Conservation (phyloP, 2,329 filamentous ascomycete genomes). For the Fusarium bactridioides region DNA sequence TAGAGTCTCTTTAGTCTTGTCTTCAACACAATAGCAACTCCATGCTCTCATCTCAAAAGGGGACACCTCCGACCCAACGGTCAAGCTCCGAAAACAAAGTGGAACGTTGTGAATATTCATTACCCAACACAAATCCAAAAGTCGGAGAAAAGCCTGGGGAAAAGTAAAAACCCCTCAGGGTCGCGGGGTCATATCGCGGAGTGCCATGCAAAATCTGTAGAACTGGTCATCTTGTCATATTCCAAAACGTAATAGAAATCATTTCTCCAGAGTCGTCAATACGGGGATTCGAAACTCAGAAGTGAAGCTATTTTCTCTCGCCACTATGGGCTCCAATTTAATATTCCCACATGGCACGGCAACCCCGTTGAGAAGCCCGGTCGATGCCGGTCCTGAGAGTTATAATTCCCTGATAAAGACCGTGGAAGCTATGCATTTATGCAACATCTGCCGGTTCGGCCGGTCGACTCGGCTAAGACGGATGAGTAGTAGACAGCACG, state of each 20-base stretch:
- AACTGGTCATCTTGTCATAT: constrained; percentile 7
- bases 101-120: background rate
- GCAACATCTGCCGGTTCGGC: constrained; percentile 13
- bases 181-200: constrained; percentile 26
- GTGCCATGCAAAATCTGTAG: background rate
- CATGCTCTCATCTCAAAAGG: background rate
- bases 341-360: constrained; percentile 15
- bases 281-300: constrained; percentile 12
- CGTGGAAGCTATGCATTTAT: background rate
- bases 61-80: background rate
- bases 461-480: constrained; percentile 36
- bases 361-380: constrained; percentile 20
- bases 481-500: constrained; percentile 23
- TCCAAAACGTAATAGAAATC: constrained; percentile 31
- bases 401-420: background rate
- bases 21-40: background rate
- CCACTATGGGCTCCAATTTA: constrained; percentile 25
- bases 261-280: constrained; percentile 12
- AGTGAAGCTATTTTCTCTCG: constrained; percentile 4
- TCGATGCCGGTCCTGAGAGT: constrained; percentile 26
- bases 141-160: constrained; percentile 6
- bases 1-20: background rate
- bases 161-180: constrained; percentile 3
- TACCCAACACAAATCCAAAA: constrained; percentile 22
- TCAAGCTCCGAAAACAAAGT: background rate